Conservation (phyloP, 2,329 filamentous ascomycete species). For the Rutstroemia sp. region DNA sequence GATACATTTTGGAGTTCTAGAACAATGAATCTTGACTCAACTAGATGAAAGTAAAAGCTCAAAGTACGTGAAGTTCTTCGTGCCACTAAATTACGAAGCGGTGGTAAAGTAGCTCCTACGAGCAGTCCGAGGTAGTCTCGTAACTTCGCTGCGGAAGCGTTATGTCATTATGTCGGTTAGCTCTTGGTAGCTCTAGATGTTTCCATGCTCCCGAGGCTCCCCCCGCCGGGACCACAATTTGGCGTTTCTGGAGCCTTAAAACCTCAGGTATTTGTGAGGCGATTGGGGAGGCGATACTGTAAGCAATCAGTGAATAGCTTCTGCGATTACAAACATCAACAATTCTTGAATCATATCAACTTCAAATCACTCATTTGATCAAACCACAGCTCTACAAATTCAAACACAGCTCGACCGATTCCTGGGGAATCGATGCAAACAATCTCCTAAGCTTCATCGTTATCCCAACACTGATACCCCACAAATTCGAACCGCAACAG, state of each 20-base stretch:
- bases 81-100: too few relatives aligned
- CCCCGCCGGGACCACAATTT: too few relatives aligned
- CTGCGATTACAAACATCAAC: background rate
- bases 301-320: conserved; percentile 3
- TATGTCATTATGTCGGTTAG: conserved; percentile 13
- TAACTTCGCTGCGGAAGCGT: background rate
- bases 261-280: conserved; percentile 2
- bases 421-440: background rate
- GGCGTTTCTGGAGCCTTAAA: conserved; percentile 4
- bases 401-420: background rate
- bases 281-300: background rate
- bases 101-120: too few relatives aligned
- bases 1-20: too few relatives aligned
- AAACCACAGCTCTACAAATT: background rate
- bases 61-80: too few relatives aligned
- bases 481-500: conserved; percentile 2
- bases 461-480: background rate
- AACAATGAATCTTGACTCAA: too few relatives aligned
- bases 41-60: too few relatives aligned
- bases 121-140: too few relatives aligned
- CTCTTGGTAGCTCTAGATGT: conserved; percentile 14
- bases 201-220: conserved; percentile 7
- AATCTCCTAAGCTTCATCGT: background rate
- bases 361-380: background rate
- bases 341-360: background rate